These are phyloP conservation scores for Microbotryum silenes-acaulis DNA, from an alignment of 1,284 basidiomycete species.

Conservation along the genomic window DNA sequence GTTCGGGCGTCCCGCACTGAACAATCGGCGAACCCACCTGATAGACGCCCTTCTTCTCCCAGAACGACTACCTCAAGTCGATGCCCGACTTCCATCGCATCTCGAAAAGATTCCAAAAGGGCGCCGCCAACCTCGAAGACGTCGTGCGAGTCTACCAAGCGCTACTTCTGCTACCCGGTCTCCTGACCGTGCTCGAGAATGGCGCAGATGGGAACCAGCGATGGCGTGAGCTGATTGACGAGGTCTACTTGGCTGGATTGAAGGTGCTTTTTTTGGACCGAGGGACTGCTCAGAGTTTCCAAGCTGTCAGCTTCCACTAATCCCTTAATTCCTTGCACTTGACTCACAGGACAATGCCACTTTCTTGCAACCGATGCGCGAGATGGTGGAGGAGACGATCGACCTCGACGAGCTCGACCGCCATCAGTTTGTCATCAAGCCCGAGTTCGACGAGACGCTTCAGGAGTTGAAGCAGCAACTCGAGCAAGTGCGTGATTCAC, in stretches of 20 bases:
- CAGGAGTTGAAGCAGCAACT: slow-evolving; percentile 63
- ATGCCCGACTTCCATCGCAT: slow-evolving; percentile 95
- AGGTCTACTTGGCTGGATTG: slow-evolving; percentile 57
- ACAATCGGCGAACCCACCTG: background rate
- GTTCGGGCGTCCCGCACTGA: slow-evolving; percentile 15
- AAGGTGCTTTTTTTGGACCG: slow-evolving; percentile 45
- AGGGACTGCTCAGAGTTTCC: background rate
- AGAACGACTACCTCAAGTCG: slow-evolving; percentile 77
- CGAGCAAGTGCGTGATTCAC: slow-evolving; percentile 60
- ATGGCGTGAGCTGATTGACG: slow-evolving; percentile 53
- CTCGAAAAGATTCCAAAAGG: slow-evolving; percentile 84
- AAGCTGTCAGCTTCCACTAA: slow-evolving; percentile 1
- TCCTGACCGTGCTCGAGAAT: slow-evolving; percentile 54
- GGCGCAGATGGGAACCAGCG: slow-evolving; percentile 46
- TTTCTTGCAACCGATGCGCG: slow-evolving; percentile 67
- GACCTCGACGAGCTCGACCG: slow-evolving; percentile 74
- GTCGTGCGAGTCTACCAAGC: slow-evolving; percentile 95
- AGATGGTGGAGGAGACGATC: slow-evolving; percentile 93
- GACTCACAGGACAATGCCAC: slow-evolving; percentile 52
- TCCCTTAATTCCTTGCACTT: background rate
- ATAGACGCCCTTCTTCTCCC: slow-evolving; percentile 6
- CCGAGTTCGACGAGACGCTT: slow-evolving; percentile 76
- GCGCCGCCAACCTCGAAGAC: slow-evolving; percentile 79
- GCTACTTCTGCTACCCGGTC: slow-evolving; percentile 64
- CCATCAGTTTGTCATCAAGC: slow-evolving; percentile 88